Base-by-base conservation (phyloP, 768 basidiomycete species). In the Trametes elegans region DNA sequence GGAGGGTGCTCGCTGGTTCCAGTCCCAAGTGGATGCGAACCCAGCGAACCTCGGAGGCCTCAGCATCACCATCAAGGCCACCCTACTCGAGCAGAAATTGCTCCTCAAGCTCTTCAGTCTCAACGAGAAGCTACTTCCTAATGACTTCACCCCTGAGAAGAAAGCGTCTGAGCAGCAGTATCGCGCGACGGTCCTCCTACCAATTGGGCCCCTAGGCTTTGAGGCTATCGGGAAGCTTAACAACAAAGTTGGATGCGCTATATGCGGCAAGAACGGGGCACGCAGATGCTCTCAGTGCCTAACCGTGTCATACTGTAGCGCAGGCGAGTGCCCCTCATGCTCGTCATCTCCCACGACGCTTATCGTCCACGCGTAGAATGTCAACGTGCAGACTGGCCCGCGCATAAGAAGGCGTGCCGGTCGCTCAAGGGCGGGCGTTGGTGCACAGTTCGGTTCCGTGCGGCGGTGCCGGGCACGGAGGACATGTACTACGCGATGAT, bases 351-450 rank as follows among this genome's bases (percentile, higher is more conserved):
- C 9, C 16, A 8, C 27, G 23, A 10, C 1, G 13, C 35, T 46
- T 19, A 49, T 26, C 13, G 21, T 13, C 2, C 10, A 36, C 36
- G 16, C 48, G 3, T 49, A 65, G 76, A 70, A 35, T 78, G 77
- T 48, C 78, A 76, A 56, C 64, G 50, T 14, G 58, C 52, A n/a
- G 73, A 77, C 57, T 79, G 76, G 76, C 63, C 64, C 26, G 55
- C 63, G 6, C 76, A 78, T 62, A 74, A 73, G 59, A 40, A 42
- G 0, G 44, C 62, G 0, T 78, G 76, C 58, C 66, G 63, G 13
- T 66, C 74, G 3, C 65, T 78, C 39, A 68, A 70, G 53, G 72
- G 71, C 21, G 76, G 72, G 2, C 68, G 66, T 1, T 79, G 76
- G 76, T 57, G 57, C 28, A 68, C 63, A 8, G 47, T 75, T 26